phyloP scores from a whole-genome alignment of 805 yeast genomes.

The Starmerella powellii region DNA sequence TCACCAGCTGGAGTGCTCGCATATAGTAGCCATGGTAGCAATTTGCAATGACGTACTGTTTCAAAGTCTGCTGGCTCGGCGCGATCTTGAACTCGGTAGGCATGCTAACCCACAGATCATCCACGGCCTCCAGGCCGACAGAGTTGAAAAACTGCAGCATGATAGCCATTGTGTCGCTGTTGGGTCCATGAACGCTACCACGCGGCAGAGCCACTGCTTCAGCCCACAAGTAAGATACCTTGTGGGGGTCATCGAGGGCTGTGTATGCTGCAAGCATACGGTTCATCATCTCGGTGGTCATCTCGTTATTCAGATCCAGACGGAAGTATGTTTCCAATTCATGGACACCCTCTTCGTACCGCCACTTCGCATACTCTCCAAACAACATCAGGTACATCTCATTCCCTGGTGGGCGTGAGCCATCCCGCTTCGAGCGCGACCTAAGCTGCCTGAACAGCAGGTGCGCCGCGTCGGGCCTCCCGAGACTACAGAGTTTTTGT shows the following conservation, averaged over 20 bases:
- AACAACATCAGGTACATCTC: constrained; percentile 52
- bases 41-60: constrained; percentile 55
- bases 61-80: constrained; percentile 42
- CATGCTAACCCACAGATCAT: constrained; percentile 49
- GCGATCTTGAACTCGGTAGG: constrained; percentile 38
- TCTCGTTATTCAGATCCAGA: constrained; percentile 45
- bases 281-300: constrained; percentile 49
- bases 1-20: constrained; percentile 43
- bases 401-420: constrained; percentile 39
- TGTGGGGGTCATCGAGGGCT: constrained; percentile 41
- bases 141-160: constrained; percentile 53
- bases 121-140: constrained; percentile 42
- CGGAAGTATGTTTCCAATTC: constrained; percentile 53
- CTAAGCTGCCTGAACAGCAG: constrained; percentile 50
- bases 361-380: constrained; percentile 44
- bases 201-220: constrained; percentile 44
- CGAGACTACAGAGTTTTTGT: constrained; percentile 40
- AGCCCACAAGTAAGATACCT: constrained; percentile 49
- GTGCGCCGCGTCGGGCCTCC: constrained; percentile 51
- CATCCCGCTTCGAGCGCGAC: constrained; percentile 40
- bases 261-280: constrained; percentile 53
- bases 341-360: constrained; percentile 53
- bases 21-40: constrained; percentile 51
- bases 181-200: constrained; percentile 34
- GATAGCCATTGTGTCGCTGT: constrained; percentile 51